Evolutionary conservation across 495 filamentous ascomycete genomes (phyloP), one percentile per base, ranked within the genome.

Genomic region (Stereocaulon alpinum): DNA sequence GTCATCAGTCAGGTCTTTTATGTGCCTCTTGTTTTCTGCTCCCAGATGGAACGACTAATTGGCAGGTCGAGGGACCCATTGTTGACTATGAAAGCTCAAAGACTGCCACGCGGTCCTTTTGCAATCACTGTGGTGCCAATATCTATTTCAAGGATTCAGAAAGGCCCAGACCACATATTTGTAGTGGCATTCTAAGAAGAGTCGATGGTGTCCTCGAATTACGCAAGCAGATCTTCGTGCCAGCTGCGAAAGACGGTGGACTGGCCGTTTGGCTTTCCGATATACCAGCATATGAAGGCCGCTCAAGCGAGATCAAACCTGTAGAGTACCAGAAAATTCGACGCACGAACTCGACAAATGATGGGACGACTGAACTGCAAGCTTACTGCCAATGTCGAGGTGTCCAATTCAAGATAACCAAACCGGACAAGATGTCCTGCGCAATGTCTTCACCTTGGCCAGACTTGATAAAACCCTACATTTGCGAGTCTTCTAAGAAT

Each of bases 121-220:
- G 87, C 69, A 63, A 66, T n/a, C 81, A 70, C 15, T 91, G 87
- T 61, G 86, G 86, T 34, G 80, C 82, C 29, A 83, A 87, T 62
- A 72, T 83, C 61, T 82, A 72, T 62, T 63, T 72, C 17, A 48
- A 66, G 40, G 67, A 67, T 7, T 48, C 66, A 34, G 29, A 64
- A 3, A 68, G 67, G 27, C 68, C 68, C 9, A 71, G 69, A 11
- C 53, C 76, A n/a, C 53, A 66, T 41, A 58, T 83, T 50, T 69
- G 66, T 29, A 77, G 69, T 30, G 76, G 74, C 45, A 66, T 78
- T 11, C 65, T 74, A 20, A 69, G 71, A 17, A 63, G 66, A 37
- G 63, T 67, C 5, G 69, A 77, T 57, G 65, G 68, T 20, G 63
- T 43, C 65, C 71, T 77, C 17, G 63, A 73, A 41, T 67, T 66